phyloP scores from a whole-genome alignment of 768 basidiomycete species.

The Leucosporidium scottii region DNA sequence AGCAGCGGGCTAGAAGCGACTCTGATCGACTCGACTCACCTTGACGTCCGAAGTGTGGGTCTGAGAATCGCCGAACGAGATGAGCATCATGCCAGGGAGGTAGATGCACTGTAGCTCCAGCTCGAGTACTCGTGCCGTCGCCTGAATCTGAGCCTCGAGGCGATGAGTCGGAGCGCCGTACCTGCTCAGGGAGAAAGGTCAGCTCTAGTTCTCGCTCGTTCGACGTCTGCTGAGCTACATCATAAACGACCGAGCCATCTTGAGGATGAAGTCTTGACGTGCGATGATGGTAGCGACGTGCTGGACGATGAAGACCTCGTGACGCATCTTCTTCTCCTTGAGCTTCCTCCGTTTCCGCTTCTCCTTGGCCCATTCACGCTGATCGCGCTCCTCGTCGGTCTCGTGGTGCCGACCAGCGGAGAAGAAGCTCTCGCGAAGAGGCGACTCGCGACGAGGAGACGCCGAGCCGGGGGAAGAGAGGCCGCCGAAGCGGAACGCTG shows the following conservation, averaged over 20 bases:
- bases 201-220: background rate
- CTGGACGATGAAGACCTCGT: constrained; percentile 62
- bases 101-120: constrained; percentile 47
- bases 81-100: constrained; percentile 54
- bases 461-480: too few species aligned
- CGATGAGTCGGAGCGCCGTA: constrained; percentile 47
- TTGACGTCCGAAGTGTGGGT: constrained; percentile 75
- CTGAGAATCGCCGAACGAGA: constrained; percentile 71
- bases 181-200: background rate
- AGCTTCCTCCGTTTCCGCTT: constrained; percentile 44
- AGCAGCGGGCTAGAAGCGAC: background rate
- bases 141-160: constrained; percentile 49
- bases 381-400: constrained; percentile 19
- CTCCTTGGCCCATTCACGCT: constrained; percentile 37
- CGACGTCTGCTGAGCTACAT: constrained; percentile 36
- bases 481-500: too few species aligned
- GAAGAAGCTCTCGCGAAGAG: background rate
- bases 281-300: constrained; percentile 51
- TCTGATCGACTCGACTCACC: background rate
- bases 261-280: constrained; percentile 48
- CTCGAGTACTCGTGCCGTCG: constrained; percentile 44
- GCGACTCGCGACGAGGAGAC: too few species aligned
- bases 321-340: constrained; percentile 56
- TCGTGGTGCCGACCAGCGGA: constrained; percentile 7
- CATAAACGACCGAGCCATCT: constrained; percentile 48